Conservation (phyloP, 345 rosid genomes). For the Cardamine resedifolia region DNA sequence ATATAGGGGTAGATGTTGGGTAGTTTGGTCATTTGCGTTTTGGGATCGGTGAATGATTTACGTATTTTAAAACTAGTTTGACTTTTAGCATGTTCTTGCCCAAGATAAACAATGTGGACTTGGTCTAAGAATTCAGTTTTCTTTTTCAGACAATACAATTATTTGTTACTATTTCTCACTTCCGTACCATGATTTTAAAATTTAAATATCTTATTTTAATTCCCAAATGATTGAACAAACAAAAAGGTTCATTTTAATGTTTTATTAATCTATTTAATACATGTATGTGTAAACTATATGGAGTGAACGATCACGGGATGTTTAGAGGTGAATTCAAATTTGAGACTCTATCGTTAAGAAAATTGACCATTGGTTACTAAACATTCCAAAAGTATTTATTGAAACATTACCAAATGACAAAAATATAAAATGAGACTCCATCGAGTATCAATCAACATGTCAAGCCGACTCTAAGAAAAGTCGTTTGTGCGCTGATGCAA, state of each 20-base stretch:
- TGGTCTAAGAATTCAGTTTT: not conserved
- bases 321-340: no score
- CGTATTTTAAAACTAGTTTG: not conserved
- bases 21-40: slow-evolving; percentile 27
- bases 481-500: no score
- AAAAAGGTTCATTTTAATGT: not conserved
- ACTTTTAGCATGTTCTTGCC: slow-evolving; percentile 7
- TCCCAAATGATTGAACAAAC: not conserved
- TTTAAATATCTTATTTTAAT: not conserved
- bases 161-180: no score
- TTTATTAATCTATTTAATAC: not conserved
- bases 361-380: not conserved
- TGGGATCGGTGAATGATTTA: not conserved
- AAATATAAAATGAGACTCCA: no score
- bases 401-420: not conserved
- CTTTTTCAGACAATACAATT: no score
- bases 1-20: slow-evolving; percentile 7
- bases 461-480: no score
- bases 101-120: not conserved
- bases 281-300: not conserved
- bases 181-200: not conserved
- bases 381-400: not conserved
- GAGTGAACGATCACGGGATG: no score
- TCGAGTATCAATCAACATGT: no score
- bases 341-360: no score